Percentiles rank a stretch among this genome's conserved stretches.
Conservation (phyloP, 2,329 filamentous ascomycete genomes). For the Alternaria metachromatica region DNA sequence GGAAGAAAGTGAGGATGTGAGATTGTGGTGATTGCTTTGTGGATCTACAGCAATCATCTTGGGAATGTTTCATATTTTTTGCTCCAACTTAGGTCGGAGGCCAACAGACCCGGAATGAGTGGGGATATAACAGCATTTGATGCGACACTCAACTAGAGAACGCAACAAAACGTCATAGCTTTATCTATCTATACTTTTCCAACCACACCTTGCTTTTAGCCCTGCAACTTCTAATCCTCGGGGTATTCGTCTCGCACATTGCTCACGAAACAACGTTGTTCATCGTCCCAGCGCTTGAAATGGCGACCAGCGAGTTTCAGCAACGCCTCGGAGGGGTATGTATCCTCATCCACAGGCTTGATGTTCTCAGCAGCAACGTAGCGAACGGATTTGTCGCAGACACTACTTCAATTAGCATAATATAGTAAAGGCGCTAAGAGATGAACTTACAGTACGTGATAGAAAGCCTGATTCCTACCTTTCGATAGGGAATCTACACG, state of each 20-base stretch:
- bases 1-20: not conserved
- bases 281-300: constrained; percentile 83
- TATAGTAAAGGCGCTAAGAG: constrained; percentile 28
- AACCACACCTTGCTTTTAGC: not conserved
- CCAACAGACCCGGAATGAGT: not conserved
- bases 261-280: constrained; percentile 75
- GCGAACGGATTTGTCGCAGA: constrained; percentile 70
- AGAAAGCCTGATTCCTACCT: constrained; percentile 75
- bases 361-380: constrained; percentile 87
- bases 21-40: not conserved
- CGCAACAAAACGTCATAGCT: not conserved
- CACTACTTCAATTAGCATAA: constrained; percentile 53
- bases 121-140: not conserved
- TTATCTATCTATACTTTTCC: not conserved
- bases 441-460: constrained; percentile 80
- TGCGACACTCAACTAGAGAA: not conserved
- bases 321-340: constrained; percentile 63
- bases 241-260: constrained; percentile 85
- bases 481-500: constrained; percentile 64
- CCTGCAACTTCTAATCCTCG: constrained; percentile 67
- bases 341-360: constrained; percentile 46
- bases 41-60: not conserved
- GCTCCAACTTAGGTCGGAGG: not conserved
- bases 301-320: constrained; percentile 78
- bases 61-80: not conserved